Evolutionary conservation across 768 basidiomycete genomes (phyloP), one percentile per base, ranked within the genome.

Genomic region (Termitomyces sp.): DNA sequence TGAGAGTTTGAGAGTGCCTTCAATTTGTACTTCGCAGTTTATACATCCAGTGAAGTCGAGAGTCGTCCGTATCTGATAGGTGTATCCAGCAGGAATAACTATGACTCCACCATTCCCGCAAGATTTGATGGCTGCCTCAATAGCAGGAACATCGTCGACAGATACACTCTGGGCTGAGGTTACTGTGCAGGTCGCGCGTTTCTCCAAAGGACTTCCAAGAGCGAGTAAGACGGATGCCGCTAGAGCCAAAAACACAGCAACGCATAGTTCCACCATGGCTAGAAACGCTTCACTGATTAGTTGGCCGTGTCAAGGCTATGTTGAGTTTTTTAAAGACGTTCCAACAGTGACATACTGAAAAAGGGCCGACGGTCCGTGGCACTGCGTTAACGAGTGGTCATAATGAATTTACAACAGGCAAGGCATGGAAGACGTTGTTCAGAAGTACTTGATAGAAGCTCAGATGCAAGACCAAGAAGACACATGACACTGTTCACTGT

Each of bases 81-180:
- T 63, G 18, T 54, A 60, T 7, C 69, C 67, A 16, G 66, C 69
- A 24, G 70, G 66, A 37, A 72, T 65, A 33, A 70, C 64, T 24
- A 71, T 71, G 34, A 68, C 66, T 7, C 71, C 70, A 10, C 68
- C 69, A 33, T 68, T 68, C 1, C 71, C 71, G 42, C 70, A 72
- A 33, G 68, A 64, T 52, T 69, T 60, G 49, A 72, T 64, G 29
- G 69, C 69, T 8, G 65, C 65, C 47, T 64, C 56, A 20, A 70
- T 70, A 51, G 71, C 67, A 26, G 68, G 70, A 13, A 71, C 69
- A 50, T 72, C 71, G 46, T 72, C 71, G 10, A 55, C 57, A 10
- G 63, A 64, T 9, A 68, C 60, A 46, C 64, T 57, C 3, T 61
- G 62, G 1, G 66, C 68, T 13, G 66, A 69, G 3, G 62, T 55